phyloP scores from a whole-genome alignment of 345 rosid species.

The Barbarea vulgaris region DNA sequence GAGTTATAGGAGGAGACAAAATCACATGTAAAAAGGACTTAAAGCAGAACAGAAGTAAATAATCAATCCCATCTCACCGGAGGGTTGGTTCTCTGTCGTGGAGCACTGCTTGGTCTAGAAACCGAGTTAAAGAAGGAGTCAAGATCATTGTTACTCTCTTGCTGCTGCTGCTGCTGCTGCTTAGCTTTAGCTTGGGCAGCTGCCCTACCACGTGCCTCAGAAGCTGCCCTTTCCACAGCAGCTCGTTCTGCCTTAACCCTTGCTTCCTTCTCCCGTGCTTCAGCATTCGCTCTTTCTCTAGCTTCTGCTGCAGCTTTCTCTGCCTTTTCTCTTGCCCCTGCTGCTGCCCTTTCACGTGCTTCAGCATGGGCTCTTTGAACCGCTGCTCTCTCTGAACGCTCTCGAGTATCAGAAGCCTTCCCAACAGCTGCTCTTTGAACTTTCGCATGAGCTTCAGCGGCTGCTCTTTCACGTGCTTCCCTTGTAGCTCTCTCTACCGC shows the following conservation, averaged over 20 bases:
- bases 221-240: slow-evolving; percentile 85
- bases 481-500: slow-evolving; percentile 98
- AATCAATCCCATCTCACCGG: slow-evolving; percentile 50
- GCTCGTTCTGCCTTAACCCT: slow-evolving; percentile 73
- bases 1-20: slow-evolving; percentile 26
- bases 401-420: slow-evolving; percentile 83
- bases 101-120: slow-evolving; percentile 83
- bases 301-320: slow-evolving; percentile 93
- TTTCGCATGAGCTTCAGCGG: slow-evolving; percentile 73
- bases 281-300: slow-evolving; percentile 64
- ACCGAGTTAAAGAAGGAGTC: slow-evolving; percentile 80
- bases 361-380: slow-evolving; percentile 95
- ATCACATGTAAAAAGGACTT: slow-evolving; percentile 8
- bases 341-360: slow-evolving; percentile 97
- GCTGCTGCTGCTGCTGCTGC: slow-evolving; percentile 65
- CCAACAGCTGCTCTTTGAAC: slow-evolving; percentile 90
- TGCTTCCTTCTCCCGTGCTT: slow-evolving; percentile 65
- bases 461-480: slow-evolving; percentile 97
- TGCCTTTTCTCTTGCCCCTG: slow-evolving; percentile 82
- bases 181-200: slow-evolving; percentile 66
- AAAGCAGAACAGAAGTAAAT: slow-evolving; percentile 25
- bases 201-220: slow-evolving; percentile 74
- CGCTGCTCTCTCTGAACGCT: slow-evolving; percentile 88
- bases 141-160: slow-evolving; percentile 72
- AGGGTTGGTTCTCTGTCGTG: slow-evolving; percentile 74